phyloP scores from a whole-genome alignment of 345 rosid genomes.

The Cochlearia excelsa region DNA sequence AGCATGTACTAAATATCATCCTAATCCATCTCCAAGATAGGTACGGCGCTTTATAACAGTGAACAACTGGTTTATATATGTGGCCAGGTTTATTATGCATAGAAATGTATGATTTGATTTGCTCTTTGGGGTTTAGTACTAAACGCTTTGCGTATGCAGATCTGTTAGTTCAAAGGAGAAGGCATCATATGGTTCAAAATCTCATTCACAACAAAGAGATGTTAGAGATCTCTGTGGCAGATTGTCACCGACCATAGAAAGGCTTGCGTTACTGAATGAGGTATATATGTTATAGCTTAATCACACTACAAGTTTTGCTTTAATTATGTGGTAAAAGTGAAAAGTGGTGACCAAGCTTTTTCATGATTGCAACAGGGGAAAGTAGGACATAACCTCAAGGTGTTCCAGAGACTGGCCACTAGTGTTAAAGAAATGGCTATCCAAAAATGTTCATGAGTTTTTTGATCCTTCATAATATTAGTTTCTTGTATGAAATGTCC shows the following conservation, averaged over 20 bases:
- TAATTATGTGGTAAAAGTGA: slow-evolving; percentile 10
- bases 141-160: slow-evolving; percentile 40
- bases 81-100: neutral
- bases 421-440: slow-evolving; percentile 74
- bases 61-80: neutral
- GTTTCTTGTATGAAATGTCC: slow-evolving; percentile 20
- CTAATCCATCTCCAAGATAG: slow-evolving; percentile 81
- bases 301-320: neutral
- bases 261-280: slow-evolving; percentile 78
- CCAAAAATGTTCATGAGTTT: slow-evolving; percentile 35
- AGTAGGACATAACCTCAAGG: slow-evolving; percentile 67
- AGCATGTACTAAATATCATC: slow-evolving; percentile 68
- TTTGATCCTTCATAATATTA: too few species aligned
- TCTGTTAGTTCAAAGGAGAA: slow-evolving; percentile 38
- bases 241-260: slow-evolving; percentile 67
- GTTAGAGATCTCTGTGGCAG: slow-evolving; percentile 50
- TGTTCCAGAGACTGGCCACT: slow-evolving; percentile 69
- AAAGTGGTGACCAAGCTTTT: slow-evolving; percentile 1
- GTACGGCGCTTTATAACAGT: slow-evolving; percentile 36
- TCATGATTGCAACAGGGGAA: slow-evolving; percentile 52
- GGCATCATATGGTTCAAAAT: slow-evolving; percentile 42
- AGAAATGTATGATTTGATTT: slow-evolving; percentile 1
- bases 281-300: slow-evolving; percentile 43
- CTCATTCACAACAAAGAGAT: slow-evolving; percentile 43
- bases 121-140: neutral